phyloP scores from a whole-genome alignment of 495 filamentous ascomycete species.

The Aspergillus diversus region DNA sequence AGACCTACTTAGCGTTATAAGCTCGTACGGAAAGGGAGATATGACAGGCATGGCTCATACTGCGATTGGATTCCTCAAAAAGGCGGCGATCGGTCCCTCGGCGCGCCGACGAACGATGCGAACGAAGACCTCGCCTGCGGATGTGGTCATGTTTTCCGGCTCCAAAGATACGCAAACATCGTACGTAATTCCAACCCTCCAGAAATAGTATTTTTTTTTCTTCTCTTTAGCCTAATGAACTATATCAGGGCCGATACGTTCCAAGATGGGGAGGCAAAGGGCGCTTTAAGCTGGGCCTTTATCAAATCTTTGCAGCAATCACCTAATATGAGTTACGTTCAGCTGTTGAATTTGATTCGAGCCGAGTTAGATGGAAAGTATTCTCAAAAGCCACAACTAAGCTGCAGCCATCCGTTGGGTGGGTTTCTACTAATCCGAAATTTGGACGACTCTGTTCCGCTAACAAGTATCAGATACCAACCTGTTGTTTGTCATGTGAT shows the following conservation, averaged over 20 bases:
- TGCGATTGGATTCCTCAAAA: slow-evolving; percentile 89
- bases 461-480: slow-evolving; percentile 42
- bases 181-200: slow-evolving; percentile 29
- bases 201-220: background rate
- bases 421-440: slow-evolving; percentile 32
- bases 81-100: slow-evolving; percentile 79
- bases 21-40: slow-evolving; percentile 85
- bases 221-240: slow-evolving; percentile 6
- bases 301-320: slow-evolving; percentile 90
- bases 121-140: slow-evolving; percentile 92
- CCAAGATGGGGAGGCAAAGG: slow-evolving; percentile 79
- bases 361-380: slow-evolving; percentile 91
- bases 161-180: slow-evolving; percentile 94
- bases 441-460: slow-evolving; percentile 4
- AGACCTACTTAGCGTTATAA: slow-evolving; percentile 85
- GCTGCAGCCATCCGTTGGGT: slow-evolving; percentile 96
- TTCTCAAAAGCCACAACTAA: slow-evolving; percentile 94
- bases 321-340: slow-evolving; percentile 94
- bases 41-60: slow-evolving; percentile 77
- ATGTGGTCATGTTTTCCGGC: slow-evolving; percentile 97
- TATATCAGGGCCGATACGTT: slow-evolving; percentile 46
- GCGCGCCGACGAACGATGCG: slow-evolving; percentile 74
- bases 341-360: slow-evolving; percentile 90
- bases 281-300: slow-evolving; percentile 97
- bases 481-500: slow-evolving; percentile 48